A percentile compares a stretch with the other conserved stretches of the same genome.
Evolutionary conservation across 306 rosid species (phyloP).

Genomic region (Quillaja saponaria): DNA sequence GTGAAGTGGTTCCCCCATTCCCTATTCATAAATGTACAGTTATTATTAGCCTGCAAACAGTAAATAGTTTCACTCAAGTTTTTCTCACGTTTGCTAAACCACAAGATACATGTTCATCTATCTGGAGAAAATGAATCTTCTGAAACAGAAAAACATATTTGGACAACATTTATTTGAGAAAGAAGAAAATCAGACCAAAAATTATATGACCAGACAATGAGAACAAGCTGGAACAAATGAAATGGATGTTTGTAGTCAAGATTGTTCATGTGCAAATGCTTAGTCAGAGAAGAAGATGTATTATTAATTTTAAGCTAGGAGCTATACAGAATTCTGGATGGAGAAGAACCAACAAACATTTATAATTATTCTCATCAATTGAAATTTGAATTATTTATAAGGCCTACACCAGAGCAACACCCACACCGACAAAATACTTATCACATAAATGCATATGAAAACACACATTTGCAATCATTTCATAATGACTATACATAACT

Average conservation of each 20-base stretch:
- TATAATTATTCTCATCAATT: no score
- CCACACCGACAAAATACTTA: no score
- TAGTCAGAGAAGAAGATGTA: conserved; percentile 4
- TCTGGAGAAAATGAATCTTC: no score
- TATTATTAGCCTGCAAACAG: conserved; percentile 28
- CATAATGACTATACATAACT: no score
- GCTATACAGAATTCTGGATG: neutral
- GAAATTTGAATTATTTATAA: no score
- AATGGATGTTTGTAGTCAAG: neutral
- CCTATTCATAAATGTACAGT: conserved; percentile 48
- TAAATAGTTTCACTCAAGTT: conserved; percentile 9
- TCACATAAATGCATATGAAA: no score
- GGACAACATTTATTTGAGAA: neutral
- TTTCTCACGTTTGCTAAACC: no score
- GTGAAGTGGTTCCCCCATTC: conserved; percentile 98
- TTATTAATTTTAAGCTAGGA: conserved; percentile 13
- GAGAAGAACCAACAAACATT: neutral
- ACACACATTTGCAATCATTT: no score
- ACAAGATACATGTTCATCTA: no score
- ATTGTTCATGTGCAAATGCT: neutral
- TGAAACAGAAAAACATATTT: conserved; percentile 12
- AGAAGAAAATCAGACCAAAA: neutral
- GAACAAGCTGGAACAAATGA: no score
- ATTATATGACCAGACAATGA: no score
- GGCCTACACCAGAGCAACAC: no score